Evolutionary conservation across 2,329 filamentous ascomycete species (phyloP).

Genomic region (Nectriaceae sp.): DNA sequence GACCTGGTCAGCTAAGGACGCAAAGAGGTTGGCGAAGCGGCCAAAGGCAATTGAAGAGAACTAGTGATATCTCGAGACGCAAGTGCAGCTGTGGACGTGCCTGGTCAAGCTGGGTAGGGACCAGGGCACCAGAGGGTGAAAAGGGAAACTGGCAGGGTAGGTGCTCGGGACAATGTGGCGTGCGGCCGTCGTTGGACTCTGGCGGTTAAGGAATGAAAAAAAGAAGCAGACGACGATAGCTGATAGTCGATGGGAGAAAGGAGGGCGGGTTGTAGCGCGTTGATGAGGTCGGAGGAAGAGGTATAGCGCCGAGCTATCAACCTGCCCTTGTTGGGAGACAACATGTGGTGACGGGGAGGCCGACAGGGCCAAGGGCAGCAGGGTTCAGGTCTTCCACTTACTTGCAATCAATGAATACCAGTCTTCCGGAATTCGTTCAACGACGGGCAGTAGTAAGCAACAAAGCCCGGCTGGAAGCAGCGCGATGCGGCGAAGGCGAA

Average conservation of each 20-base stretch:
- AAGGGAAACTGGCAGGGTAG: neutral
- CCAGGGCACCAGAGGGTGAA: slow-evolving; percentile 9
- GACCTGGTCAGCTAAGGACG: slow-evolving; percentile 17
- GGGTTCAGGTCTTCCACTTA: neutral
- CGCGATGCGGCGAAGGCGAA: too few species aligned
- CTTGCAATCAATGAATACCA: too few species aligned
- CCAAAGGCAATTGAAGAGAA: slow-evolving; percentile 15
- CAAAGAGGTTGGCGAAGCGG: slow-evolving; percentile 8
- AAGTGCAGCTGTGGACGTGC: slow-evolving; percentile 18
- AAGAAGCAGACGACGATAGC: slow-evolving; percentile 4
- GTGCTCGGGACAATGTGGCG: neutral
- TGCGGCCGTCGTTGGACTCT: neutral
- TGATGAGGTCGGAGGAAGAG: neutral
- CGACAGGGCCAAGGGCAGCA: slow-evolving; percentile 8
- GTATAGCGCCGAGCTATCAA: slow-evolving; percentile 1
- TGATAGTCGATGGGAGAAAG: slow-evolving; percentile 11
- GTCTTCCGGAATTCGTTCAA: too few species aligned
- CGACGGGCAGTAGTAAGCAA: too few species aligned
- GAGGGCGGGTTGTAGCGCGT: slow-evolving; percentile 5
- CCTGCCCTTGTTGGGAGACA: neutral
- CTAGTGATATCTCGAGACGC: slow-evolving; percentile 14
- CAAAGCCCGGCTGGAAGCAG: too few species aligned
- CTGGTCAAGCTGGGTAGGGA: slow-evolving; percentile 12
- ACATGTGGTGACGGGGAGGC: neutral
- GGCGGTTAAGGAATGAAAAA: neutral